Base-by-base conservation (phyloP, 331 rosid species). In the Quercus tomentella region DNA sequence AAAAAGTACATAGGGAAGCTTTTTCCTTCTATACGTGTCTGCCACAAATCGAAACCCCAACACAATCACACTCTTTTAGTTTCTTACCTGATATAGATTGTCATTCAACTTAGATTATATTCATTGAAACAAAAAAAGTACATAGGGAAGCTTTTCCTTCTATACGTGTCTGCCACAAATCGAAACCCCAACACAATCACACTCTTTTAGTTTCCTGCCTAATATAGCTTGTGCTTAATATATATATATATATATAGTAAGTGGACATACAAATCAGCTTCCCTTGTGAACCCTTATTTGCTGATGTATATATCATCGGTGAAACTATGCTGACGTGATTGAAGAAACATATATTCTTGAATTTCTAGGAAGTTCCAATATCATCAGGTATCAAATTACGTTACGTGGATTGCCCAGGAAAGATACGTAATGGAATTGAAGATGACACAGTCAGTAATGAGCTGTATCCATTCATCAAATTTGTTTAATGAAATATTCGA, bases 381-480 rank as follows among this genome's bases (percentile, higher is more conserved):
- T 61, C 33, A 31, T 61, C 8, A 31, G 51, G 71, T 66, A 18
- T 31, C 23, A 17, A 28, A 17, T 66, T 33, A 7, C 49, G 20
- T 66, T 6, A 66, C 5, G 25, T 31, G 51, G 45, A 66, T 33
- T 66, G 0, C 21, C 22, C 2, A 66, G 71, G 71, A 17, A 7
- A n/a, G 71, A 66, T 16, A 31, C 51, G 71, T 66, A 18, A 28
- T 63, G 70, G 70, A 17, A 18, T 14, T 26, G 41, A 49, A 72
- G 65, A 41, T 41, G 45, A 41, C 45, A 41, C 45, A 41, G 17
- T 10, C 71, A 14, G 4, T 10, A 28, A 70, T 79, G 77, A 31
- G 54, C 41, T 35, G 41, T 15, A 28, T n/a, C 33, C 35, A 72
- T 62, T 79, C 73, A 62, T 79, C 82, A 79, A 57, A 49, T 4